Evolutionary conservation across 2,329 filamentous ascomycete species (phyloP).

Genomic region (Lachnellula hyalina): DNA sequence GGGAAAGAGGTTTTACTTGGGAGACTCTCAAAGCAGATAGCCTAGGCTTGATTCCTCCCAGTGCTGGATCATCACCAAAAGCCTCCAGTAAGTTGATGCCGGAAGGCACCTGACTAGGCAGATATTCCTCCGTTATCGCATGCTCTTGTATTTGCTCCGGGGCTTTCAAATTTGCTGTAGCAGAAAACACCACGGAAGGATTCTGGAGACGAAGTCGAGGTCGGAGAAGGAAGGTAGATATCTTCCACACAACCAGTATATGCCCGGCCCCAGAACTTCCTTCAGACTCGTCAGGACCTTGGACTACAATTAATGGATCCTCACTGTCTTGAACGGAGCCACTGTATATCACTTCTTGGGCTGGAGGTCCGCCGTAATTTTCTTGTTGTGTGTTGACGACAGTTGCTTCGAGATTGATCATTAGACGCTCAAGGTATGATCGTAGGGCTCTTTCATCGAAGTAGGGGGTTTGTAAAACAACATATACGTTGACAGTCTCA

Average conservation of each 20-base stretch:
- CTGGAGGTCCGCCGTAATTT: conserved; percentile 39
- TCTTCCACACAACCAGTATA: conserved; percentile 55
- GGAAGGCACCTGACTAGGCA: conserved; percentile 62
- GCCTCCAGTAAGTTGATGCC: conserved; percentile 74
- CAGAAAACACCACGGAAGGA: conserved; percentile 61
- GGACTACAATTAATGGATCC: conserved; percentile 44
- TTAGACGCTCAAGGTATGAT: conserved; percentile 56
- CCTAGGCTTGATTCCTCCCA: conserved; percentile 54
- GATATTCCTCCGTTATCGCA: conserved; percentile 52
- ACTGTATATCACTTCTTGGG: conserved; percentile 56
- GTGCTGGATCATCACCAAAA: conserved; percentile 59
- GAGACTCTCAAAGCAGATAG: conserved; percentile 71
- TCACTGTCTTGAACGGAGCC: conserved; percentile 45
- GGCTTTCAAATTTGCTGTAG: conserved; percentile 55
- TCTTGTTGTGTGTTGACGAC: conserved; percentile 53
- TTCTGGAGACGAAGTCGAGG: conserved; percentile 61
- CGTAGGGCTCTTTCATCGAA: conserved; percentile 52
- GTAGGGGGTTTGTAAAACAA: conserved; percentile 61
- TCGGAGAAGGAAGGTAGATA: conserved; percentile 51
- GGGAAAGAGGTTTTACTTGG: conserved; percentile 63
- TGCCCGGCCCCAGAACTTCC: conserved; percentile 32
- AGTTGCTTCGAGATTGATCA: conserved; percentile 61
- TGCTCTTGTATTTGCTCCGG: conserved; percentile 39
- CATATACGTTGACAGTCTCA: conserved; percentile 64
- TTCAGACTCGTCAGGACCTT: conserved; percentile 37